phyloP scores from a whole-genome alignment of 768 basidiomycete genomes.

The Hygrocybe coccinea region DNA sequence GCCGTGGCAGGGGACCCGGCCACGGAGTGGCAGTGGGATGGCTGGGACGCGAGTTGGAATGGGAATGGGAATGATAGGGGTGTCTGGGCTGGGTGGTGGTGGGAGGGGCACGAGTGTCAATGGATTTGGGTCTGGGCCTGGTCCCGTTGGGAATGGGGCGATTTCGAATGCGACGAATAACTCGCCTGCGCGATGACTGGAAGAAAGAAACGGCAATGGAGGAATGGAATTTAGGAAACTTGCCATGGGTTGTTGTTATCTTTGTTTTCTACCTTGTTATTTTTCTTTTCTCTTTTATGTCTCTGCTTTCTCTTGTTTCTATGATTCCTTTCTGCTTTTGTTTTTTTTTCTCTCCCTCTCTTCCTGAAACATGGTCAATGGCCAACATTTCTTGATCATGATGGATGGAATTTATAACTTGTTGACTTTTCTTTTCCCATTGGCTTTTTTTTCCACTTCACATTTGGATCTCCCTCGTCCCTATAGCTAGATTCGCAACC shows the following conservation, averaged over 20 bases:
- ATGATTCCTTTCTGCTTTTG: not conserved
- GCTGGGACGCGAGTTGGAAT: constrained; percentile 20
- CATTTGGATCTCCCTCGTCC: too few species aligned
- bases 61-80: constrained; percentile 34
- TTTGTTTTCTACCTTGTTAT: not conserved
- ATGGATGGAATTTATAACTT: too few species aligned
- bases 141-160: too few species aligned
- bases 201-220: too few species aligned
- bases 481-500: too few species aligned
- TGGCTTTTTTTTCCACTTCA: not conserved
- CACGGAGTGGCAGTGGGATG: constrained; percentile 50
- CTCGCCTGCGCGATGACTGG: too few species aligned
- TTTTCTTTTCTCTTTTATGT: not conserved
- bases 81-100: constrained; percentile 30
- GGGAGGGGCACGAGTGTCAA: constrained; percentile 6
- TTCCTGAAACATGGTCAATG: not conserved
- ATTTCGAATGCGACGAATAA: too few species aligned
- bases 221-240: too few species aligned
- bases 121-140: not conserved
- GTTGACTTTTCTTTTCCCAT: too few species aligned
- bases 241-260: not conserved
- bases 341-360: not conserved
- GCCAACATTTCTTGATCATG: not conserved
- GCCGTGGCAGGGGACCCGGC: constrained; percentile 26
- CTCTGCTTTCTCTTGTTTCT: not conserved